Base-by-base conservation (phyloP, 768 basidiomycete genomes). In the Naganishia vishniacii region DNA sequence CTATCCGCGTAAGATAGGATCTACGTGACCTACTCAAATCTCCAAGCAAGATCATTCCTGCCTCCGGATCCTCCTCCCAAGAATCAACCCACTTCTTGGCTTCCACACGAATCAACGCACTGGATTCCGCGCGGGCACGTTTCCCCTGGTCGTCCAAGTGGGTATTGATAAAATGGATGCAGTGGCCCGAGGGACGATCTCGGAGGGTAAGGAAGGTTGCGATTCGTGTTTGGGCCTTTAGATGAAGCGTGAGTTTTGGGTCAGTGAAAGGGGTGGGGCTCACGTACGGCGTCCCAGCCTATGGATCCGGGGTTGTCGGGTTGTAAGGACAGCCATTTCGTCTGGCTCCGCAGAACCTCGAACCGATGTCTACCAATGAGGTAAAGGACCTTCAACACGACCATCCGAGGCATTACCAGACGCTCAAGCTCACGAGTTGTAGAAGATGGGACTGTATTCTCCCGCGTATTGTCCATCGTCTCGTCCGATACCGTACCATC, bases 401-500 rank as follows among this genome's bases (percentile, higher is more conserved):
- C 18, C 8, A 9, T 51, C 8, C 32, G 47, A 48, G 28, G 29
- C 16, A 25, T 4, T 18, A 49, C 71, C 23, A 51, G 32, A 31
- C 29, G 2, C 8, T 51, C 20, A 11, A 9, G 13, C 49, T 3
- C n/a, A 80, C 80, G 77, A 81, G 65, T 83, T 81, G 77, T 80
- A 86, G 72, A 85, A 86, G 64, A 86, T 82, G 0, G 85, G 84
- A 68, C 80, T 81, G 72, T 83, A 85, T 72, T 86, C 85, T 32
- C 85, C 85, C 0, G 78, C 80, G 16, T 76, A 64, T 8, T 73
- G 73, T 3, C 85, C 85, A 68, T 86, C 83, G 60, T 84, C 81
- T n/a, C 85, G 78, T 0, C 85, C 85, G 0, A 85, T 84, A 1
- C 84, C 85, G 23, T 85, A 80, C 81, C 82, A 83, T 16, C 74